Percentiles rank a stretch among this genome's conserved stretches.
Conservation (phyloP, 169 alveolate genomes). For the Sarcocystis neurona region DNA sequence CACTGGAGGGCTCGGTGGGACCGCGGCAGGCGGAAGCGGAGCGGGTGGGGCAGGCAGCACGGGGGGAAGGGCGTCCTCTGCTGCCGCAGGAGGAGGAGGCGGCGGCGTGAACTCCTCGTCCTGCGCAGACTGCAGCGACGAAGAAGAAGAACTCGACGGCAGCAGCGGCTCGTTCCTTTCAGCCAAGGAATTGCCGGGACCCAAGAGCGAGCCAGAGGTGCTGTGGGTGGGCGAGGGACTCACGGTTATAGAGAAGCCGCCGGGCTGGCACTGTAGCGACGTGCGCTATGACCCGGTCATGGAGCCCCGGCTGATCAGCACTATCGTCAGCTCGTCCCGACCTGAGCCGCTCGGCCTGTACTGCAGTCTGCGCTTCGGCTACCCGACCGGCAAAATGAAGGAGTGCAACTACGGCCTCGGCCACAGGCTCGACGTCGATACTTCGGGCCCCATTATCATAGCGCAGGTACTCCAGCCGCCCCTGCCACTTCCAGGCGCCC, state of each 20-base stretch:
- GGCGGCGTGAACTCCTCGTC: not conserved
- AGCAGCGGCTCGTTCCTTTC: no score
- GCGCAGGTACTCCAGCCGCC: not conserved
- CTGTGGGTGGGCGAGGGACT: constrained; percentile 37
- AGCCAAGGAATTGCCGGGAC: constrained; percentile 22
- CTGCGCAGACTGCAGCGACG: constrained; percentile 32
- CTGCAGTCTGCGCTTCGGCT: constrained; percentile 22
- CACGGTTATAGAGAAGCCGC: constrained; percentile 33
- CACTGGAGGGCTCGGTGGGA: not conserved
- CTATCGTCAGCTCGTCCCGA: constrained; percentile 24
- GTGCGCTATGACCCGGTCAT: constrained; percentile 34
- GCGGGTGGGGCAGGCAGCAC: not conserved
- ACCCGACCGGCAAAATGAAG: constrained; percentile 25
- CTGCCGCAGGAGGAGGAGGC: not conserved
- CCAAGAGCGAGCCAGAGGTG: constrained; percentile 26
- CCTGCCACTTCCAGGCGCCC: not conserved
- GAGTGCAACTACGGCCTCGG: constrained; percentile 33
- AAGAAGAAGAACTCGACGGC: constrained; percentile 8
- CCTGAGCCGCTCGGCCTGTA: constrained; percentile 33
- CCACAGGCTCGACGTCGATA: constrained; percentile 44
- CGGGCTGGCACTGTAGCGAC: constrained; percentile 40
- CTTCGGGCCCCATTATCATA: constrained; percentile 37
- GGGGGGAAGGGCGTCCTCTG: not conserved
- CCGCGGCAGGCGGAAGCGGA: not conserved
- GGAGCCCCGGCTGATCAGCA: not conserved